These are phyloP conservation scores for Amanita rimosa DNA, from an alignment of 768 basidiomycete genomes.

Conservation along the genomic window DNA sequence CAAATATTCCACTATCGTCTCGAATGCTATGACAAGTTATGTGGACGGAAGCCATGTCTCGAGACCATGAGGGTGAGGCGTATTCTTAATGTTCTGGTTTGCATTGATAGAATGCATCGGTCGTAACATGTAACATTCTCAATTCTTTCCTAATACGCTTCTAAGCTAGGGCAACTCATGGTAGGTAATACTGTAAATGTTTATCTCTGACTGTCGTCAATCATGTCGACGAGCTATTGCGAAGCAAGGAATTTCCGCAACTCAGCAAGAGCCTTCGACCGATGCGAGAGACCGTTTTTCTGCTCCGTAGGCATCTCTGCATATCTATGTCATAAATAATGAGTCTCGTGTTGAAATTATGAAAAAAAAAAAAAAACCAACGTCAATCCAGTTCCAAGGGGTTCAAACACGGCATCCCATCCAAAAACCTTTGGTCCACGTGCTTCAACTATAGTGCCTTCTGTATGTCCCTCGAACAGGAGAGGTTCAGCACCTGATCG, in stretches of 20 bases:
- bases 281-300: conserved; percentile 68
- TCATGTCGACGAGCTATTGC: conserved; percentile 6
- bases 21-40: too few species aligned
- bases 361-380: conserved; percentile 23
- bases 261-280: conserved; percentile 63
- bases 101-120: too few species aligned
- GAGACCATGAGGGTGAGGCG: too few species aligned
- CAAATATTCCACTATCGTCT: too few species aligned
- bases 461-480: conserved; percentile 62
- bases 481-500: too few species aligned
- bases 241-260: conserved; percentile 39
- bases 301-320: conserved; percentile 62
- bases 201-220: too few species aligned
- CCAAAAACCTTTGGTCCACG: conserved; percentile 75
- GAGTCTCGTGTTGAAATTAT: neutral
- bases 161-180: too few species aligned
- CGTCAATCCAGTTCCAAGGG: conserved; percentile 68
- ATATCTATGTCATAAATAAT: conserved; percentile 30
- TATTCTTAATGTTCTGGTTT: too few species aligned
- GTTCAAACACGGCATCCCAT: conserved; percentile 86
- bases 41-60: too few species aligned
- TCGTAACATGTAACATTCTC: too few species aligned
- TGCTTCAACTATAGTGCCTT: conserved; percentile 82
- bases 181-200: too few species aligned
- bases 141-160: too few species aligned